Percentiles rank a stretch among this genome's conserved stretches.
These are phyloP conservation scores for Aspergillus olivimuriae DNA, from an alignment of 495 filamentous ascomycete genomes.

Conservation along the genomic window DNA sequence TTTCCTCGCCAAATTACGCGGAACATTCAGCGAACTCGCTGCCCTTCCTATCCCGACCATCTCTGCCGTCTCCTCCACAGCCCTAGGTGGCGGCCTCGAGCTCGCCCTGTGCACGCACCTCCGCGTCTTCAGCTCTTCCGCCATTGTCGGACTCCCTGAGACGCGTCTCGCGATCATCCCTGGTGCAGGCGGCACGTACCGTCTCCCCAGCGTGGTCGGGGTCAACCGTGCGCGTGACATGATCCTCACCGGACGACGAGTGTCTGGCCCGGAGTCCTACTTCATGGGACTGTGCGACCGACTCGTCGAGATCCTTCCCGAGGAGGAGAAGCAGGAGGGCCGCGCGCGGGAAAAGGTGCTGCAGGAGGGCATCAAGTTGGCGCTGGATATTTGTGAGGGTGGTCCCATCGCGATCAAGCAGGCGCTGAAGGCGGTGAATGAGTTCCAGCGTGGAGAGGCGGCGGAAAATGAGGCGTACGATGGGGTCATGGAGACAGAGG, in stretches of 20 bases:
- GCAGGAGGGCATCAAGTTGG: constrained; percentile 68
- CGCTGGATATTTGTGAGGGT: constrained; percentile 76
- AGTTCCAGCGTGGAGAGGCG: constrained; percentile 52
- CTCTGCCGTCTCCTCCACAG: constrained; percentile 69
- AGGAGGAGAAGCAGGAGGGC: constrained; percentile 45
- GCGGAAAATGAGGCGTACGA: constrained; percentile 76
- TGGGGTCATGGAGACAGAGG: constrained; percentile 70
- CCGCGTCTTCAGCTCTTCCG: constrained; percentile 69
- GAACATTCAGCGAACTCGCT: constrained; percentile 61
- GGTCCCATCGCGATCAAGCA: constrained; percentile 73
- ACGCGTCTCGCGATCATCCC: constrained; percentile 89
- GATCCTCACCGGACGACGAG: constrained; percentile 76
- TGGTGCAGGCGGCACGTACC: constrained; percentile 86
- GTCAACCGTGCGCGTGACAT: constrained; percentile 69
- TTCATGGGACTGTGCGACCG: constrained; percentile 79
- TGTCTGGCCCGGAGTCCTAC: constrained; percentile 73
- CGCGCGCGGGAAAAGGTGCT: constrained; percentile 59
- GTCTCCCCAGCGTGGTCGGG: constrained; percentile 73
- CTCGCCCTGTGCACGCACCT: constrained; percentile 81
- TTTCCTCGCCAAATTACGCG: constrained; percentile 71
- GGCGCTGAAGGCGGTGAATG: constrained; percentile 62
- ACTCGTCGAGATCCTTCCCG: constrained; percentile 63
- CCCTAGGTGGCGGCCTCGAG: constrained; percentile 89
- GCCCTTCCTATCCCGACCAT: constrained; percentile 82
- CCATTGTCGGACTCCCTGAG: constrained; percentile 77